These are phyloP conservation scores for Aciculoconidium aculeatum DNA, from an alignment of 805 yeast species.

Conservation along the genomic window DNA sequence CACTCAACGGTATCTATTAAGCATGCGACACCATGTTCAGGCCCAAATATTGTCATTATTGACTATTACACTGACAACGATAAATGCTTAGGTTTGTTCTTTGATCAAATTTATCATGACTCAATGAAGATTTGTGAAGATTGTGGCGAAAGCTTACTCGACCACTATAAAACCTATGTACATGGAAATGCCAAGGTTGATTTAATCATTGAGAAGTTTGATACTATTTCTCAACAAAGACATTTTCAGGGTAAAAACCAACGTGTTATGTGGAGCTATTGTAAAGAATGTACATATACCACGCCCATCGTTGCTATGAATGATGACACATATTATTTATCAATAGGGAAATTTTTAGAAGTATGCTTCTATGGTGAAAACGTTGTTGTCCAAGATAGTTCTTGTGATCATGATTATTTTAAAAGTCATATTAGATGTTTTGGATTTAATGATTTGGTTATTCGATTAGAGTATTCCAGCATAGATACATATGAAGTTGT, in stretches of 20 bases:
- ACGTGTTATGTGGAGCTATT: constrained; percentile 86
- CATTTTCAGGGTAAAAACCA: constrained; percentile 36
- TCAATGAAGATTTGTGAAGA: constrained; percentile 67
- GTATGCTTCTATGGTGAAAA: constrained; percentile 63
- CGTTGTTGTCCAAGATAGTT: constrained; percentile 32
- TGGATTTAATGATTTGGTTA: constrained; percentile 71
- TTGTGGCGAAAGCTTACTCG: constrained; percentile 64
- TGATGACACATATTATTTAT: constrained; percentile 81
- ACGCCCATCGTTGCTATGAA: constrained; percentile 80
- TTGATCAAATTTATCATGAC: constrained; percentile 73
- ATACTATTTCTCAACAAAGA: constrained; percentile 15
- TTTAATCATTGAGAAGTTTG: constrained; percentile 57
- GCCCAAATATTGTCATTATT: constrained; percentile 79
- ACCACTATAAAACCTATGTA: constrained; percentile 82
- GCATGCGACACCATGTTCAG: constrained; percentile 86
- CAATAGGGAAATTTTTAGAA: constrained; percentile 91
- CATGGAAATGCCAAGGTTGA: constrained; percentile 84
- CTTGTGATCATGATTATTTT: constrained; percentile 77
- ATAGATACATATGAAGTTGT: constrained; percentile 75
- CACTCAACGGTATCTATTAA: constrained; percentile 79
- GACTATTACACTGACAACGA: constrained; percentile 91
- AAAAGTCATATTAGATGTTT: constrained; percentile 80
- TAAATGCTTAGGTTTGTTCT: constrained; percentile 80
- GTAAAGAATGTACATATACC: constrained; percentile 69
- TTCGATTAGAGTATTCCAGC: constrained; percentile 69